Evolutionary conservation across 163 green algal species (phyloP), one percentile per base, ranked within the genome.

Genomic region (Prototheca wickerhamii): DNA sequence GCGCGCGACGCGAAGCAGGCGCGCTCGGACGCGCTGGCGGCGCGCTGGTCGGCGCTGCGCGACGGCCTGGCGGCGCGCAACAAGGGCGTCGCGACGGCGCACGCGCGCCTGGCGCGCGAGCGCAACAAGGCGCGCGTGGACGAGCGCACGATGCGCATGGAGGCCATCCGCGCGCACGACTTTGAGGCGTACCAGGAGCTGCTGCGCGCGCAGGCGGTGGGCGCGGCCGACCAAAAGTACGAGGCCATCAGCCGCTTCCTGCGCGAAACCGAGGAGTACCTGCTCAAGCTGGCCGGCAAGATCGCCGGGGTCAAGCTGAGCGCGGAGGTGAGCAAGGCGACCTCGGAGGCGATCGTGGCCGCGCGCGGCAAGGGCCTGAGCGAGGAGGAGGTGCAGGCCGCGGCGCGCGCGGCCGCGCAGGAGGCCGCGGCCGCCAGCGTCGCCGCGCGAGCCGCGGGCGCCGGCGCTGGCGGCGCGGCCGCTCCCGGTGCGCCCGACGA

Each of bases 161-260:
- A 96, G 70, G 92, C 92, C 18, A 80, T 99, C 42, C 68, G 80
- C 69, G 88, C 86, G 29, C 92, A 98, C 70, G 91, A 99, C 75
- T 90, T 97, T 72, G 92, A 96, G 70, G 86, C 85, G 25, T 99
- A 99, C 78, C 82, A 93, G 72, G 84, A 92, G 70, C 75, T 99
- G 77, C 81, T 99, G 52, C 67, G 67, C 40, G 69, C 85, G 75
- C 76, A 84, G 69, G 58, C 70, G 26, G 70, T 37, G n/a, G 18
- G 44, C 37, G 10, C 32, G 44, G 37, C 59, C 58, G 43, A 49
- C 26, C 69, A 81, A 60, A 58, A 70, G 31, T 93, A 87, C 53
- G 69, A 86, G 58, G 84, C 82, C 70, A 93, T 99, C 67, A 83
- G 76, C 29, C 80, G 79, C 31, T 99, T 99, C 76, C 83, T 99